Evolutionary conservation across 306 rosid species (phyloP), one percentile per base, ranked within the genome.

Genomic region (Biancaea sappan): DNA sequence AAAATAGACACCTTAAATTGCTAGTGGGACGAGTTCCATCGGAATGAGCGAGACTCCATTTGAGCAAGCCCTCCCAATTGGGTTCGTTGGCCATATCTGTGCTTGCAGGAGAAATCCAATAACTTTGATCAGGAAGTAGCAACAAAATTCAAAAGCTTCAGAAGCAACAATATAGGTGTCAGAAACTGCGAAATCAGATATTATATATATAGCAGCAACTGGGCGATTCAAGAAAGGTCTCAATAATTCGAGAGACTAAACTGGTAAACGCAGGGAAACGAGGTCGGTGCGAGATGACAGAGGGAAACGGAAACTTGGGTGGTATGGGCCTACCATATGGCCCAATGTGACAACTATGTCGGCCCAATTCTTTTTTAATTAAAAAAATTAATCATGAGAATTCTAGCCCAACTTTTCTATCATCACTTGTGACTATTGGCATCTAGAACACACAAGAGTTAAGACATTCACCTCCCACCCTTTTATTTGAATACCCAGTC

Each of bases 51-150:
- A 88, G 79, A 65, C 93, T 88, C 92, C 93, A 88, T 75, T 88
- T 86, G 65, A 88, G 90, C 87, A 88, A 73, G 11, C 90, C 93
- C 3, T 88, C 87, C 93, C 93, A 88, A 76, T 86, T 86, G 81
- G 87, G 87, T 53, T 84, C 87, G 16, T 82, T 77, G 8, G 93
- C 90, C 93, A 88, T 88, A 48, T 60, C 26, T 22, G 34, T 62
- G 60, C 66, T 37, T 25, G 28, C 7, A 54, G 13, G 31, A 40
- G 66, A 40, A 59, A 70, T 40, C 14, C 22, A 34, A 78, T 22
- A 8, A 9, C n/a, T 24, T 40, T 15, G 19, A 65, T 2, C 16
- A 1, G 6, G 3, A 46, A 4, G 16, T 2, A 35, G 47, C 47
- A 35, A 9, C 4, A 1, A 61, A n/a, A 3, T 0, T 7, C 3